Evolutionary conservation across 495 filamentous ascomycete genomes (phyloP).

Genomic region (Penicillium coffeae): DNA sequence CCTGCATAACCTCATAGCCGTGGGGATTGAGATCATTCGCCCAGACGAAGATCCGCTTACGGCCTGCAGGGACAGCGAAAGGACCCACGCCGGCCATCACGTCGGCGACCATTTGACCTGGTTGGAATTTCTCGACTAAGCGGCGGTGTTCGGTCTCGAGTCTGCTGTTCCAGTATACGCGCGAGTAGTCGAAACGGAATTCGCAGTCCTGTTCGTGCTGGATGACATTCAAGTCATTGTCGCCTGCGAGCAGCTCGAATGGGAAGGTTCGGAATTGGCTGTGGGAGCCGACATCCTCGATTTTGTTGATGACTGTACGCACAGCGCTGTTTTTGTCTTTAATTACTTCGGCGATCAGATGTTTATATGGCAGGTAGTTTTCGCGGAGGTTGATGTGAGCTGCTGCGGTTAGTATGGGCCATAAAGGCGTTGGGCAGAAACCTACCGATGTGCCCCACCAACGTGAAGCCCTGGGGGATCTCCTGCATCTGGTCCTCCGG

Average conservation of each 20-base stretch:
- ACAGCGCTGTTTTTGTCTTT: slow-evolving; percentile 81
- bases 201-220: slow-evolving; percentile 52
- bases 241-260: slow-evolving; percentile 86
- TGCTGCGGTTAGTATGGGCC: slow-evolving; percentile 10
- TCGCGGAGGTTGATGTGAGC: slow-evolving; percentile 89
- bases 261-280: slow-evolving; percentile 88
- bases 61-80: slow-evolving; percentile 89
- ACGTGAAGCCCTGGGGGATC: slow-evolving; percentile 79
- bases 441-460: slow-evolving; percentile 82
- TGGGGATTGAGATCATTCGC: slow-evolving; percentile 97
- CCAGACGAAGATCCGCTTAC: slow-evolving; percentile 88
- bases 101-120: slow-evolving; percentile 87
- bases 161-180: slow-evolving; percentile 96
- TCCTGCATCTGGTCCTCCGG: slow-evolving; percentile 67
- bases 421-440: slow-evolving; percentile 9
- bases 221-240: slow-evolving; percentile 74
- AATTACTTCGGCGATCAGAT: slow-evolving; percentile 76
- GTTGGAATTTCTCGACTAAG: slow-evolving; percentile 70
- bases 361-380: slow-evolving; percentile 73
- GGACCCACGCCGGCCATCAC: slow-evolving; percentile 98
- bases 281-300: slow-evolving; percentile 76
- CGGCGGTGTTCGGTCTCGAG: slow-evolving; percentile 84
- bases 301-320: slow-evolving; percentile 92
- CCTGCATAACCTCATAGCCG: slow-evolving; percentile 64
- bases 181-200: slow-evolving; percentile 55